Percentiles rank a stretch among this genome's conserved stretches.
phyloP scores from a whole-genome alignment of 345 rosid species.

The Ricinus communis region DNA sequence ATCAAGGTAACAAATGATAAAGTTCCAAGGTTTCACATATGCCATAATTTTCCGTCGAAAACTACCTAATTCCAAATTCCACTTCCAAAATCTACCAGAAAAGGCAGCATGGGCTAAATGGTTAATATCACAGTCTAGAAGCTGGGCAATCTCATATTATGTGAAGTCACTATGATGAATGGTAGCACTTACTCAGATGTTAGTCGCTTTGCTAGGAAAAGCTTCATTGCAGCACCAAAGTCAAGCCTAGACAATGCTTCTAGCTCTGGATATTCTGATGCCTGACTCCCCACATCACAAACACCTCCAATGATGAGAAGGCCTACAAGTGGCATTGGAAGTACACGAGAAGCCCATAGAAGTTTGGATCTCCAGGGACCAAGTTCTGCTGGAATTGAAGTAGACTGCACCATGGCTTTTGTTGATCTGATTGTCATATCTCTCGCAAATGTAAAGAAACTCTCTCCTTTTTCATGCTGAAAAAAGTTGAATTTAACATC shows the following conservation, averaged over 20 bases:
- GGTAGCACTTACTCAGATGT: constrained; percentile 83
- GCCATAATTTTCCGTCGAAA: background rate
- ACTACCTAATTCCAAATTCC: background rate
- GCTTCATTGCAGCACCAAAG: constrained; percentile 86
- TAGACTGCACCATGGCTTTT: constrained; percentile 67
- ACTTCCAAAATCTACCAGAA: background rate
- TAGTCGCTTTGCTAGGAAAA: constrained; percentile 77
- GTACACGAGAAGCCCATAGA: constrained; percentile 88
- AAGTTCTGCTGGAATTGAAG: constrained; percentile 59
- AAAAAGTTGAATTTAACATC: constrained; percentile 22
- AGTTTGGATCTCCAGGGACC: constrained; percentile 90
- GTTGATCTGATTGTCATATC: constrained; percentile 86
- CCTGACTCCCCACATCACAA: constrained; percentile 59
- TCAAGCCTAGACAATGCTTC: constrained; percentile 86
- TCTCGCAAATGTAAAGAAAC: constrained; percentile 80
- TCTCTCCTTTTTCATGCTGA: constrained; percentile 86
- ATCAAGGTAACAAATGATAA: too few species aligned
- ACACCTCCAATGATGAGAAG: constrained; percentile 74
- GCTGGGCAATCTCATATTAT: too few species aligned
- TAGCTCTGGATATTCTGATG: constrained; percentile 69
- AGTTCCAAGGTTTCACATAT: background rate
- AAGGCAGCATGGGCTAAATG: too few species aligned
- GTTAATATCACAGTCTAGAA: too few species aligned
- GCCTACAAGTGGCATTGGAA: constrained; percentile 98
- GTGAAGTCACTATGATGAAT: too few species aligned